Base-by-base conservation (phyloP, 257 asterid species). In the Paraleonurus japonicus region DNA sequence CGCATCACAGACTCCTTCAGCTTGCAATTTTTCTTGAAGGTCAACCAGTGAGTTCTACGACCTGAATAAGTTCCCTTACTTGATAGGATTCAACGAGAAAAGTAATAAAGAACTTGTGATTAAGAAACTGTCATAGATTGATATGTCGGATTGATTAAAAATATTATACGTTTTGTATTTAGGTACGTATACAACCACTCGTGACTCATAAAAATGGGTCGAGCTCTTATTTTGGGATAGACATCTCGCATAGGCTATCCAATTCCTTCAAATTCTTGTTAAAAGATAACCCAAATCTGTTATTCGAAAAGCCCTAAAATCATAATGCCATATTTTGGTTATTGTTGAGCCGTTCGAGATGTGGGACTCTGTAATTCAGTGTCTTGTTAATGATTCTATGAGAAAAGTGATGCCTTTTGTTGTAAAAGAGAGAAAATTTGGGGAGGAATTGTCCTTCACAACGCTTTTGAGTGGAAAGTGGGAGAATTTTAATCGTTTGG, bases 171-270 rank as follows among this genome's bases (percentile, higher is more conserved):
- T 41, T 58, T 64, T 19, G 51, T 57, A 57, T 79, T 78, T 90
- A 95, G 99, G 99, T 72, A 96, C 94, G 39, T 95, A 95, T 75
- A 95, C 99, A 67, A 92, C 98, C 30, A 88, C 99, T 69, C 95
- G 99, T 30, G n/a, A 95, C 99, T 73, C 89, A 79, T 74, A 89
- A 75, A 77, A 80, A 79, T 81, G 93, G 88, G 70, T 73, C 92
- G 69, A 80, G 39, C 66, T 95, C 81, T 70, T 92, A 60, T 92
- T 92, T 79, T 96, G 99, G n/a, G 87, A 83, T 43, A 86, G 97
- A 59, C 98, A 95, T 63, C 65, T 88, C n/a, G 63, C 64, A 13
- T 60, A 86, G 99, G 77, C 86, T 95, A 33, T 82, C 95, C 7
- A 79, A 85, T 80, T 95, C 98, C 33, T 70, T 88, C 41, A 83